Percentiles rank a stretch among this genome's conserved stretches.
Conservation (phyloP, 495 filamentous ascomycete genomes). For the Baudoinia panamericana region DNA sequence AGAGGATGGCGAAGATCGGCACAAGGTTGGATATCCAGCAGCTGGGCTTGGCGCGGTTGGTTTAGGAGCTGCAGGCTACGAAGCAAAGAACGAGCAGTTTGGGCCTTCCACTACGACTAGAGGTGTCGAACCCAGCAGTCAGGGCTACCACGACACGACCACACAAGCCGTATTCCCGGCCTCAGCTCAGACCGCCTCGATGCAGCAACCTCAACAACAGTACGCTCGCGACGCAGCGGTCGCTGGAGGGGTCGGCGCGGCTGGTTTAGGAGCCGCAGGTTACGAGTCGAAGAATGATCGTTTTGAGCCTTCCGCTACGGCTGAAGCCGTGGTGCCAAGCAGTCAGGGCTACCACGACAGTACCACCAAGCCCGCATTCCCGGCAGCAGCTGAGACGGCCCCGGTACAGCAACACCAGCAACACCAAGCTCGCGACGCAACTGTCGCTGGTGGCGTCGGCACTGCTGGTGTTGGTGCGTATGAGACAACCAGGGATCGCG, state of each 20-base stretch:
- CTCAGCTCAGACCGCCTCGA: not conserved
- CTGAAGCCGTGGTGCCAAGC: too few species aligned
- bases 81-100: constrained; percentile 2
- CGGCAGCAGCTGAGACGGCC: too few species aligned
- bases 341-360: too few species aligned
- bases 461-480: constrained; percentile 14
- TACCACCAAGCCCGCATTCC: too few species aligned
- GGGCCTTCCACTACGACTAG: constrained; percentile 2
- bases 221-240: constrained; percentile 16
- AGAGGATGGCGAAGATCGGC: constrained; percentile 1
- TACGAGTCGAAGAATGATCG: constrained; percentile 7
- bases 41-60: constrained; percentile 6
- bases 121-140: too few species aligned
- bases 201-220: constrained; percentile 22
- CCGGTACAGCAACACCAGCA: constrained; percentile 5
- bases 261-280: constrained; percentile 8
- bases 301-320: too few species aligned
- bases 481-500: constrained; percentile 3
- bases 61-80: constrained; percentile 11
- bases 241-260: not conserved
- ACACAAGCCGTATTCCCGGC: too few species aligned
- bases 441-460: constrained; percentile 16
- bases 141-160: too few species aligned
- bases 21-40: constrained; percentile 2
- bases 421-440: constrained; percentile 22